A percentile compares a stretch with the other conserved stretches of the same genome.
Conservation (phyloP, 805 yeast species). For the Suhomyces kilbournensis region DNA sequence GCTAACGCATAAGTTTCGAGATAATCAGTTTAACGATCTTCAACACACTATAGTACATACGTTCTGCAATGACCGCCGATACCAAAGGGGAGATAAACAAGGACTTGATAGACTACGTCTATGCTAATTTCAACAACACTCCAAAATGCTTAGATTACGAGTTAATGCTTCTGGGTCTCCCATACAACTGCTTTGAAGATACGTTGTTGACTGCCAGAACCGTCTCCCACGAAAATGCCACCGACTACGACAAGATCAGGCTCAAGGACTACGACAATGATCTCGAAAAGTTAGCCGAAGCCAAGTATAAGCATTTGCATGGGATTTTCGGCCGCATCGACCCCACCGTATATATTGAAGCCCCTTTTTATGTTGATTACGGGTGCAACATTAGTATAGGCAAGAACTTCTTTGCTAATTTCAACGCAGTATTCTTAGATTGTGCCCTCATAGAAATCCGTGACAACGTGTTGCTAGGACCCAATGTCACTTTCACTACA, state of each 20-base stretch:
- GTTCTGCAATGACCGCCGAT: not conserved
- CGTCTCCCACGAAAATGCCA: slow-evolving; percentile 31
- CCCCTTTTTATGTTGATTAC: slow-evolving; percentile 63
- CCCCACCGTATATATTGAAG: slow-evolving; percentile 43
- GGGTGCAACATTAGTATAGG: slow-evolving; percentile 63
- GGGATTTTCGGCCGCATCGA: slow-evolving; percentile 50
- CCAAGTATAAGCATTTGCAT: slow-evolving; percentile 35
- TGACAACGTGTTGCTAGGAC: slow-evolving; percentile 57
- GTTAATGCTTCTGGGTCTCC: slow-evolving; percentile 52
- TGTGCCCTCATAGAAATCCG: slow-evolving; percentile 61
- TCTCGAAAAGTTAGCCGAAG: slow-evolving; percentile 25
- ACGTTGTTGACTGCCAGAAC: slow-evolving; percentile 26
- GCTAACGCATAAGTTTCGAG: not conserved
- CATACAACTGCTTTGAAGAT: slow-evolving; percentile 38
- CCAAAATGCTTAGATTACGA: slow-evolving; percentile 47
- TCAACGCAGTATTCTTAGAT: slow-evolving; percentile 54
- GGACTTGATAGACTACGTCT: slow-evolving; percentile 34
- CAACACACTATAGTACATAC: not conserved
- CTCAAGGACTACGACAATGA: slow-evolving; percentile 30
- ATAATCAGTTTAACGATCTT: not conserved
- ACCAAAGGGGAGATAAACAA: slow-evolving; percentile 18
- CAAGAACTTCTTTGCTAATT: slow-evolving; percentile 57
- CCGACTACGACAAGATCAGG: slow-evolving; percentile 33
- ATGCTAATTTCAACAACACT: slow-evolving; percentile 29
- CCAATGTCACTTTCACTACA: slow-evolving; percentile 56